Conservation (phyloP, 2,329 filamentous ascomycete species). For the Alternaria incomplexa region DNA sequence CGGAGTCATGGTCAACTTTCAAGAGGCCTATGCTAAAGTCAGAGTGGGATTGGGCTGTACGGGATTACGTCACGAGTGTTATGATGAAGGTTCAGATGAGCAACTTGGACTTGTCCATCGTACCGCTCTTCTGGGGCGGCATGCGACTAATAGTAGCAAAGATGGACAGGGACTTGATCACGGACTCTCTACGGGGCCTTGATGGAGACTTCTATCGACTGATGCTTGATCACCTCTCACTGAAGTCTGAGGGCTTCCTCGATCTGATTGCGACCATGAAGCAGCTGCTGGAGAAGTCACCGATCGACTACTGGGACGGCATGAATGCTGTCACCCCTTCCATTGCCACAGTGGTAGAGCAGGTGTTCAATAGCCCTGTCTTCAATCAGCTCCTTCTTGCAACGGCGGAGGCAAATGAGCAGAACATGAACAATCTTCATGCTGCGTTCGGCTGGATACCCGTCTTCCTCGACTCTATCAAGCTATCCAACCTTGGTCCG, state of each 20-base stretch:
- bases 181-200: conserved; percentile 78
- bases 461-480: conserved; percentile 78
- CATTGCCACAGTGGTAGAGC: conserved; percentile 80
- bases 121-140: conserved; percentile 81
- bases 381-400: conserved; percentile 67
- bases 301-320: conserved; percentile 85
- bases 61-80: conserved; percentile 71
- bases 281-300: conserved; percentile 74
- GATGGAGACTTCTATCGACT: conserved; percentile 71
- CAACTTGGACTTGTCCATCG: conserved; percentile 58
- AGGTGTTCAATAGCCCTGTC: conserved; percentile 76
- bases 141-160: conserved; percentile 75
- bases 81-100: conserved; percentile 67
- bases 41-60: conserved; percentile 88
- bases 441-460: conserved; percentile 78
- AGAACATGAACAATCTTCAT: conserved; percentile 64
- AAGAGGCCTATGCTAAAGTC: conserved; percentile 67
- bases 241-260: conserved; percentile 62
- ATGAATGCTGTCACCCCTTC: conserved; percentile 82
- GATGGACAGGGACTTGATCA: conserved; percentile 75
- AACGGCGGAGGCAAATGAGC: conserved; percentile 49
- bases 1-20: conserved; percentile 70
- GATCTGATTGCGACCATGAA: conserved; percentile 74
- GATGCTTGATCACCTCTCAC: conserved; percentile 67
- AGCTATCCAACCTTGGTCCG: conserved; percentile 75